phyloP scores from a whole-genome alignment of 1,284 basidiomycete species.

The Leccinum cinnamomeum region DNA sequence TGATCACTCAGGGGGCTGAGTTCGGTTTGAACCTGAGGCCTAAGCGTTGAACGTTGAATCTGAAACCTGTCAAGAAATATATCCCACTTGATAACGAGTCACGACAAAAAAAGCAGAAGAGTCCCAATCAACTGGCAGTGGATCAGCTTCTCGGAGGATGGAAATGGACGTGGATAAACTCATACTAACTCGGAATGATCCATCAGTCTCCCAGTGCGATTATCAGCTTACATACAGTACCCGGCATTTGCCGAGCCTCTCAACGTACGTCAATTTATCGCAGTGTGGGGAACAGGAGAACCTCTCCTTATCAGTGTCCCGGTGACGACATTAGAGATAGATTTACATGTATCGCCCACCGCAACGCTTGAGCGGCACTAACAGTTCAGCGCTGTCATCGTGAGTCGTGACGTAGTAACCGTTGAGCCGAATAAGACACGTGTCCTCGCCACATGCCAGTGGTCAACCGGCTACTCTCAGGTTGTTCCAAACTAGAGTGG shows the following conservation, averaged over 20 bases:
- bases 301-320: background rate
- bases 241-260: conserved; percentile 20
- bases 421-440: background rate
- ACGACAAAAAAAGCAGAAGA: background rate
- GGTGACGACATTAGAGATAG: conserved; percentile 1
- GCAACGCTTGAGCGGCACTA: background rate
- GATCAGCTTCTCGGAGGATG: conserved; percentile 7
- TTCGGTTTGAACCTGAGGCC: background rate
- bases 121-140: conserved; percentile 9
- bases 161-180: conserved; percentile 9
- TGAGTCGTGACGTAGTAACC: background rate
- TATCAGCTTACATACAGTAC: background rate
- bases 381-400: background rate
- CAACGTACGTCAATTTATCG: background rate
- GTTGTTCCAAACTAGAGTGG: background rate
- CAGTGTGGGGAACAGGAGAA: background rate
- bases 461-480: background rate
- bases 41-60: background rate
- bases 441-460: conserved; percentile 21
- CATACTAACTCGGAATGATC: background rate
- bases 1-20: conserved; percentile 3
- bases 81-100: background rate
- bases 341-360: background rate
- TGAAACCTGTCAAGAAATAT: conserved; percentile 7
- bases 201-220: background rate